Conservation (phyloP, 257 asterid genomes). For the Rubia yunnanensis region DNA sequence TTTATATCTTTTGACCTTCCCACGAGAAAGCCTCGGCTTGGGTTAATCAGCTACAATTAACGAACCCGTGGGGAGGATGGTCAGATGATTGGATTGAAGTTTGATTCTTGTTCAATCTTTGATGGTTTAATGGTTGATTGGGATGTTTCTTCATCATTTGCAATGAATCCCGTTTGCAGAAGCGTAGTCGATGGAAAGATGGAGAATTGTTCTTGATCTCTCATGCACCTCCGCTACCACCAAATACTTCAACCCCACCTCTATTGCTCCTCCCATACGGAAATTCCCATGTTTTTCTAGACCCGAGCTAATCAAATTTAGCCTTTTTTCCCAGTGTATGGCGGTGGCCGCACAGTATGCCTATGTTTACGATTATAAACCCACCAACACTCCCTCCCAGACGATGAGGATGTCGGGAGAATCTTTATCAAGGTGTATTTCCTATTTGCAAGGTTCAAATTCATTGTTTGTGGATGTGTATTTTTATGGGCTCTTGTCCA, state of each 20-base stretch:
- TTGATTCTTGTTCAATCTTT: no score
- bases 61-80: no score
- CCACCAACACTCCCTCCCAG: slow-evolving; percentile 22
- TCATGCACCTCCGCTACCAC: slow-evolving; percentile 30
- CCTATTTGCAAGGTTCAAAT: slow-evolving; percentile 75
- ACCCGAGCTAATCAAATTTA: slow-evolving; percentile 25
- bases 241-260: slow-evolving; percentile 21
- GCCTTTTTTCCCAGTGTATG: slow-evolving; percentile 56
- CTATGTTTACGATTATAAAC: slow-evolving; percentile 45
- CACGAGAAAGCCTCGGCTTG: no score
- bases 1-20: no score
- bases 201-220: slow-evolving; percentile 47
- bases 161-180: neutral
- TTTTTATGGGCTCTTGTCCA: neutral
- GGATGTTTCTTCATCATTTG: neutral
- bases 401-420: slow-evolving; percentile 48
- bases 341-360: slow-evolving; percentile 32
- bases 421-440: slow-evolving; percentile 75
- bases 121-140: no score
- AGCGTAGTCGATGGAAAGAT: slow-evolving; percentile 86
- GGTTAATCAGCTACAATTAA: no score
- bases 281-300: slow-evolving; percentile 21
- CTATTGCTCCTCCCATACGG: slow-evolving; percentile 24
- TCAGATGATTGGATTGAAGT: no score
- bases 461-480: neutral